Evolutionary conservation across 1,284 basidiomycete genomes (phyloP), one percentile per base, ranked within the genome.

Genomic region (Coniferiporia weirii): DNA sequence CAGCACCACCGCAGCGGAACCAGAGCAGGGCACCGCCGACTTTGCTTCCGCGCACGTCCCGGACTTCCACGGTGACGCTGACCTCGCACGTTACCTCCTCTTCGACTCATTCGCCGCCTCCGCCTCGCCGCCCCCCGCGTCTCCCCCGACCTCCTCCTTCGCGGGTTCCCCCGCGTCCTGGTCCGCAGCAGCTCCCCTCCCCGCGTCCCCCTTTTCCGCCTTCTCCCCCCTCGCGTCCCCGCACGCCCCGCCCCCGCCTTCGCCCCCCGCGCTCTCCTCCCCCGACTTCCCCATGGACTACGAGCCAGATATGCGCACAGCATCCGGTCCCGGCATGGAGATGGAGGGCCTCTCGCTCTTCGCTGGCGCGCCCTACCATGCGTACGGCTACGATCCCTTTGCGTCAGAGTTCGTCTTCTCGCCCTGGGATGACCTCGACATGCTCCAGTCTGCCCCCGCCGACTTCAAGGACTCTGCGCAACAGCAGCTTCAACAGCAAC

Each of bases 31-130:
- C 27, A 27, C 27, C 66, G 72, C 61, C 83, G 9, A 70, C 79
- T 66, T 83, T 83, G 7, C 82, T 84, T 9, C 68, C 79, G n/a
- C n/a, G n/a, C n/a, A n/a, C n/a, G n/a, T n/a, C n/a, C n/a, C n/a
- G n/a, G n/a, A n/a, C n/a, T n/a, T n/a, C n/a, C n/a, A n/a, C n/a
- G n/a, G n/a, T n/a, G 1, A 78, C 79, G 4, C 73, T 73, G 4
- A 78, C 76, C 58, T 79, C 81, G 20, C 59, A 36, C 12, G 27
- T 27, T 27, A 27, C 27, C 49, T 7, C 27, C 3, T 10, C 54
- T 22, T 47, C n/a, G 54, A 19, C 45, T 15, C 19, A 13, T 34
- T n/a, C 22, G 46, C 57, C 17, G 40, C 57, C 15, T 38, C 47
- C 49, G 50, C 57, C 13, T 46, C 52, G 17, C 52, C 57, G 17